Base-by-base conservation (phyloP, 495 filamentous ascomycete species). In the Penicillium steckii region DNA sequence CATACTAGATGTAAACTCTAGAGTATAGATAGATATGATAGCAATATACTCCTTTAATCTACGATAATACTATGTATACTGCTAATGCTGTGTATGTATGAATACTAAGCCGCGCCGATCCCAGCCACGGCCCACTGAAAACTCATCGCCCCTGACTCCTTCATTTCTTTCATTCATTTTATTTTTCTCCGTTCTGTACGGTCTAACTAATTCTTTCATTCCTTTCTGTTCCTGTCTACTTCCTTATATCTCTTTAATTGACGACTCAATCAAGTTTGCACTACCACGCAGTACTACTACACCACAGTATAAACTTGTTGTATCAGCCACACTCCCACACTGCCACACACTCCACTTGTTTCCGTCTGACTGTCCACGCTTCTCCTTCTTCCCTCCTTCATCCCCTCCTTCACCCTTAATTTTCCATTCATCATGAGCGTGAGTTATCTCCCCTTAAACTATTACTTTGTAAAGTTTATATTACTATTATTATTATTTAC, bases 361-460 rank as follows among this genome's bases (percentile, higher is more conserved):
- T 52, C 61, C 58, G 57, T 65, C 59, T 62, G 56, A 57, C 59
- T 56, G 53, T 65, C 44, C 21, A 22, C 10, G 30, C 42, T 25
- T 49, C 55, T n/a, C n/a, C n/a, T n/a, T n/a, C 54, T 64, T 61
- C 52, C 52, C 44, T 53, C 59, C 55, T 59, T 57, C 42, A 49
- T 48, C 41, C 27, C 42, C 42, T n/a, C 40, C 42, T 32, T 37
- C 40, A 42, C 43, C 29, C 37, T 48, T 26, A 1, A 6, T 18
- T 37, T 30, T 22, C 29, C 43, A 46, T 41, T n/a, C 62, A 67
- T 58, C 51, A 71, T 71, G 68, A 71, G 68, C 62, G 68, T 71
- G 61, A 60, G 68, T 64, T 13, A 30, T 27, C 38, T n/a, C n/a
- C n/a, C n/a, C n/a, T n/a, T n/a, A n/a, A n/a, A n/a, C n/a, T n/a